Evolutionary conservation across 2,329 filamentous ascomycete genomes (phyloP).

Genomic region (Pseudogymnoascus sp.): DNA sequence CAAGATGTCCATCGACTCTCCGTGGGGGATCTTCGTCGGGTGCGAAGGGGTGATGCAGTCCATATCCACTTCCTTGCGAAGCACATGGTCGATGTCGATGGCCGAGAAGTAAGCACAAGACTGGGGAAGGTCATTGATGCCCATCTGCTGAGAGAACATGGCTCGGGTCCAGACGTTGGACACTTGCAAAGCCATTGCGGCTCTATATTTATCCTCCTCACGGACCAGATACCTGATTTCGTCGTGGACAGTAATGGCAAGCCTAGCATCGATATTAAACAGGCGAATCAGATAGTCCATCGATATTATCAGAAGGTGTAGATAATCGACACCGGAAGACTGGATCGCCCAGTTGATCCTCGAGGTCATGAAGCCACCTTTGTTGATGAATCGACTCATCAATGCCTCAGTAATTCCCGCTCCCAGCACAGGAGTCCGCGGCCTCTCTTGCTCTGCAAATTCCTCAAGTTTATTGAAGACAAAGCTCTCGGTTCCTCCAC

Average conservation of each 20-base stretch:
- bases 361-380: conserved; percentile 87
- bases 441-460: conserved; percentile 89
- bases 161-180: conserved; percentile 94
- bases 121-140: conserved; percentile 90
- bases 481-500: conserved; percentile 91
- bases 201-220: conserved; percentile 75
- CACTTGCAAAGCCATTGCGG: conserved; percentile 87
- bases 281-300: conserved; percentile 91
- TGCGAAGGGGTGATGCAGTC: conserved; percentile 91
- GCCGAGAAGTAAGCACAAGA: conserved; percentile 93
- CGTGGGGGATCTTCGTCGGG: conserved; percentile 65
- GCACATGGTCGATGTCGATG: conserved; percentile 86
- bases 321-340: conserved; percentile 91
- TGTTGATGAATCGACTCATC: conserved; percentile 78
- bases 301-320: conserved; percentile 82
- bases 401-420: conserved; percentile 95
- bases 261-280: conserved; percentile 75
- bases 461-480: conserved; percentile 98
- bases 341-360: conserved; percentile 99
- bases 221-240: conserved; percentile 92
- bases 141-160: conserved; percentile 96
- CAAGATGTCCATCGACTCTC: conserved; percentile 78
- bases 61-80: conserved; percentile 98
- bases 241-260: conserved; percentile 93
- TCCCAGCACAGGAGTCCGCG: conserved; percentile 83